Base-by-base conservation (phyloP, 768 basidiomycete genomes). In the Pholiota microspora region DNA sequence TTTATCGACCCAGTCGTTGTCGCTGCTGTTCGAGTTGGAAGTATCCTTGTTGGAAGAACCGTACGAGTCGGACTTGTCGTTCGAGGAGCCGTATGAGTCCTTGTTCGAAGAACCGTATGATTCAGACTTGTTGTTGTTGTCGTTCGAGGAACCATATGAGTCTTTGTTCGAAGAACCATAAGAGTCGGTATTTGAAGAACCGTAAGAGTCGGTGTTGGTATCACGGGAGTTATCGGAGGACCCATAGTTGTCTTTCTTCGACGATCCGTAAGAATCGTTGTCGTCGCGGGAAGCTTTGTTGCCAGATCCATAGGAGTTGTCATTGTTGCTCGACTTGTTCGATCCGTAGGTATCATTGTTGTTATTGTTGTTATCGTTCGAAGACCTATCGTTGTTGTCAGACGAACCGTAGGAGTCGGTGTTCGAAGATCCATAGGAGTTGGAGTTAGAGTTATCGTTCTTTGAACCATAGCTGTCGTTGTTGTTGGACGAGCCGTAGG, bases 1-100 rank as follows among this genome's bases (percentile, higher is more conserved):
- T 54, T 76, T 73, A 54, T 73, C 65, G 47, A 74, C 35, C 67
- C 40, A 68, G 21, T 50, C 47, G 21, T 49, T 21, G 8, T 27
- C 28, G 7, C 45, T 13, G 12, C 61, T 57, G 56, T 64, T 55
- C 46, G 65, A 63, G 58, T 67, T 60, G 45, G 52, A 51, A 27
- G 54, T 51, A 10, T 52, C 51, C 15, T 61, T 56, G 45, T 55
- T 54, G 28, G 49, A 45, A 27, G 59, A 55, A 48, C 62, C 62
- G 24, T 61, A 60, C 21, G 53, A 53, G n/a, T 60, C 51, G n/a
- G n/a, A n/a, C n/a, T n/a, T n/a, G 44, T 59, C 55, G 46, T 61
- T 60, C 12, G 61, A 56, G 52, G 54, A 58, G 1, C 57, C 57
- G 27, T 55, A 56, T 53, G 63, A 47, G 45, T 67, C 62, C 29